Base-by-base conservation (phyloP, 1,284 basidiomycete genomes). In the Wolfiporia cocos region DNA sequence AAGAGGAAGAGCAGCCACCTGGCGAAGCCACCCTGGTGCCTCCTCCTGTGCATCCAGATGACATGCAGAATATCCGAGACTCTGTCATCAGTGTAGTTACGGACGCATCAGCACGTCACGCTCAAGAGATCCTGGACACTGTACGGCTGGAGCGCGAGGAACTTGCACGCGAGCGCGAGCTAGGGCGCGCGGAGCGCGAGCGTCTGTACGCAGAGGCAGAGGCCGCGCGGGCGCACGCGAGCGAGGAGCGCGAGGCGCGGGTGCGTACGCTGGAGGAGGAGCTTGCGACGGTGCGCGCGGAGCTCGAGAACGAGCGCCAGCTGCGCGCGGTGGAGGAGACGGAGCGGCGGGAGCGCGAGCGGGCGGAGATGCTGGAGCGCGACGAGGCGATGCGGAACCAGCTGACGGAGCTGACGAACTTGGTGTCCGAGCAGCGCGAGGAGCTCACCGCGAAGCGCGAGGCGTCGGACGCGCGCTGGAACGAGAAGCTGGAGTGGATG, bases 231-330 rank as follows among this genome's bases (percentile, higher is more conserved):
- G 61, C 59, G 37, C 64, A 59, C 2, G 54, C 74, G 17, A 66
- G 75, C 28, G 71, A 71, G 43, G 73, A 78, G 43, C 71, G 73
- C 37, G 69, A 76, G 24, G 66, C 65, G 11, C 71, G 78, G 14
- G 78, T 85, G 29, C 61, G 58, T 14, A 70, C 71, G 5, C 63
- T 87, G 24, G 77, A 86, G 53, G 73, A 77, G 1, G 80, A 87
- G 49, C 63, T 86, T n/a, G 67, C 70, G 6, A 64, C 65, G 3
- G 65, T 77, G 3, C 73, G 73, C 23, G 70, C 63, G 19, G 80
- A 85, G 42, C 66, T 73, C 14, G 70, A 73, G 37, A 54, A 61
- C 39, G 82, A 86, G 57, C 71, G 71, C 39, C 69, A 77, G 47
- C 64, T 75, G 42, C 68, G 78, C 18, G 54, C 66, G 33, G 72